These are phyloP conservation scores for Angomonas ambiguus DNA, from an alignment of 208 protist species.

Conservation along the genomic window DNA sequence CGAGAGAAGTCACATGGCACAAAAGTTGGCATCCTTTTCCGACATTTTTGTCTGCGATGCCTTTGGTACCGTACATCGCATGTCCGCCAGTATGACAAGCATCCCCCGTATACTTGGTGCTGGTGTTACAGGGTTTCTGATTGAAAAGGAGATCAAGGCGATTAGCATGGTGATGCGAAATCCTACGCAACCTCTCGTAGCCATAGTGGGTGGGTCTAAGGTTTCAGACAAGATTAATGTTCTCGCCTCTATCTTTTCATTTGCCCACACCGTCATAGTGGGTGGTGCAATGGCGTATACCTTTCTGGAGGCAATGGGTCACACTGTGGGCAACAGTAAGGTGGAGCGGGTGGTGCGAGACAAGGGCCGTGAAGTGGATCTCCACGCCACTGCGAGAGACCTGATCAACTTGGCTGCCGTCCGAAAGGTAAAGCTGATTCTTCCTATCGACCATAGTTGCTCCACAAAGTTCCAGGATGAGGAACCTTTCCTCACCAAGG, in stretches of 20 bases:
- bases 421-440: slow-evolving; percentile 94
- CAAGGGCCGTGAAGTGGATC: slow-evolving; percentile 79
- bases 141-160: slow-evolving; percentile 98
- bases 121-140: slow-evolving; percentile 98
- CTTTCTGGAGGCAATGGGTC: slow-evolving; percentile 92
- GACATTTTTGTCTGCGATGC: slow-evolving; percentile 99
- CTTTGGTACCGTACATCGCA: slow-evolving; percentile 99
- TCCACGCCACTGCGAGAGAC: slow-evolving; percentile 64
- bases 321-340: slow-evolving; percentile 92
- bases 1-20: slow-evolving; percentile 64
- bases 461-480: slow-evolving; percentile 91
- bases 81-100: slow-evolving; percentile 94
- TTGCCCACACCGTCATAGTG: slow-evolving; percentile 98
- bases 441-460: slow-evolving; percentile 98
- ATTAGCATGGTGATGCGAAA: slow-evolving; percentile 95
- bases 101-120: slow-evolving; percentile 82
- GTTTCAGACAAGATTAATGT: slow-evolving; percentile 99
- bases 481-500: slow-evolving; percentile 68
- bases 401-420: slow-evolving; percentile 83
- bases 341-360: slow-evolving; percentile 90
- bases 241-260: slow-evolving; percentile 98
- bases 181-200: slow-evolving; percentile 88
- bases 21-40: slow-evolving; percentile 89
- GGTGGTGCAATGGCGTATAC: slow-evolving; percentile 99
- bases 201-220: slow-evolving; percentile 97